Evolutionary conservation across 495 filamentous ascomycete species (phyloP), one percentile per base, ranked within the genome.

Genomic region (Podospora comata): DNA sequence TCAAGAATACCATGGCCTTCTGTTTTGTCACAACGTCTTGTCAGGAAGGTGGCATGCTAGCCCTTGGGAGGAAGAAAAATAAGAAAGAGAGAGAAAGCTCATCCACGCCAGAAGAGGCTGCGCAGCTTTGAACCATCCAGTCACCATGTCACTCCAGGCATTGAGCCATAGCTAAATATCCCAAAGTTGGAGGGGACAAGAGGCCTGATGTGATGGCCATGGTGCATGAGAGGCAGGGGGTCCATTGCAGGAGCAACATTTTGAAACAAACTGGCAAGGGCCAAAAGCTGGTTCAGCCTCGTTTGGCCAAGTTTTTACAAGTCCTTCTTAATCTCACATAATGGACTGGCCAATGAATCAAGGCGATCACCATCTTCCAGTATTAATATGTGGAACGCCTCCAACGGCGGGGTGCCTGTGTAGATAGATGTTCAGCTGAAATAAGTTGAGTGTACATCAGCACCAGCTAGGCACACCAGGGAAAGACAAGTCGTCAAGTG

Each of bases 231-330:
- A 7, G 15, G 19, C 6, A 23, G 23, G 67, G 65, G 44, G 65
- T 26, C 20, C 39, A 23, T 48, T 55, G 23, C 39, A 9, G 55
- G 19, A 34, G 60, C 15, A 15, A 48, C 53, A 62, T 57, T 56
- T 66, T 73, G 71, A 73, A 73, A 73, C 71, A 68, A 30, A 60
- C 20, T 9, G 28, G 19, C 58, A 27, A 59, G 71, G 68, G 13
- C 0, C 6, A 48, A 13, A 16, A 18, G 39, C 39, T 11, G 30
- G 55, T 26, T 58, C 55, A 60, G 39, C 23, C 48, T 53, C 19
- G n/a, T 56, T 65, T 11, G 64, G 65, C 60, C 18, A 64, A 53
- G 28, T 44, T 39, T 58, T 26, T 13, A 27, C 28, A 16, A 23
- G 60, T 57, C 67, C 62, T 70, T 57, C 30, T 66, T 63, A 19